These are phyloP conservation scores for Dothideomycetes sp. DNA, from an alignment of 2,329 filamentous ascomycete species.

Conservation along the genomic window DNA sequence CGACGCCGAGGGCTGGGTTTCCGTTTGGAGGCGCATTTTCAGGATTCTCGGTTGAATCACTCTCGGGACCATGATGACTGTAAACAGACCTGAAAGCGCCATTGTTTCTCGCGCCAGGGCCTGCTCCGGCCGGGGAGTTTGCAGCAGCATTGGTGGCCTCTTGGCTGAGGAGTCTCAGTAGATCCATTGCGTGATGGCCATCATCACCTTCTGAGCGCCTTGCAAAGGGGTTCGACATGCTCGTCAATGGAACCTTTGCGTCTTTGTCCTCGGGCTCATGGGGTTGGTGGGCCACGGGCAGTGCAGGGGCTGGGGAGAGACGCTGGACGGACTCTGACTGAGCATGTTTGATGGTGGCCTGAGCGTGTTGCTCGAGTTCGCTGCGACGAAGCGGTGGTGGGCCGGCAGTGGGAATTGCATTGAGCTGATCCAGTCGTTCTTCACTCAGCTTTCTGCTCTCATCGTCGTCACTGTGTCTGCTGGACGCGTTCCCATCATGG, in stretches of 20 bases:
- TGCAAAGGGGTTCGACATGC: not conserved
- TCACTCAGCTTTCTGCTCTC: not conserved
- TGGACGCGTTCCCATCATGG: not conserved
- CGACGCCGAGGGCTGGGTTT: not conserved
- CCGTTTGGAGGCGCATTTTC: not conserved
- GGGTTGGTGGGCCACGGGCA: not conserved
- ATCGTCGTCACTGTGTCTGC: not conserved
- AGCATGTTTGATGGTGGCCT: not conserved
- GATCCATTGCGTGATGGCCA: slow-evolving; percentile 3
- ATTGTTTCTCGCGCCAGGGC: slow-evolving; percentile 2
- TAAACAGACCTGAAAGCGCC: slow-evolving; percentile 4
- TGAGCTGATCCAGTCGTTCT: not conserved
- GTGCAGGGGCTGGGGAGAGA: not conserved
- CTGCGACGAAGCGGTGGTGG: not conserved
- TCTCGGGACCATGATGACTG: not conserved
- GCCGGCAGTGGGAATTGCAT: not conserved
- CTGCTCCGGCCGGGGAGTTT: not conserved
- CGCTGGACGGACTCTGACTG: not conserved
- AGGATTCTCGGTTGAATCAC: not conserved
- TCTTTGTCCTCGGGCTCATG: slow-evolving; percentile 1
- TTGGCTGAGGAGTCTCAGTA: slow-evolving; percentile 2
- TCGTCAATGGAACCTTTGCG: too few relatives aligned
- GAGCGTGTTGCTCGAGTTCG: not conserved
- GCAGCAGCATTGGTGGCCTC: not conserved
- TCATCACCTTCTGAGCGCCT: not conserved